Conservation (phyloP, 2,329 filamentous ascomycete species). For the Huntiella bhutanensis region DNA sequence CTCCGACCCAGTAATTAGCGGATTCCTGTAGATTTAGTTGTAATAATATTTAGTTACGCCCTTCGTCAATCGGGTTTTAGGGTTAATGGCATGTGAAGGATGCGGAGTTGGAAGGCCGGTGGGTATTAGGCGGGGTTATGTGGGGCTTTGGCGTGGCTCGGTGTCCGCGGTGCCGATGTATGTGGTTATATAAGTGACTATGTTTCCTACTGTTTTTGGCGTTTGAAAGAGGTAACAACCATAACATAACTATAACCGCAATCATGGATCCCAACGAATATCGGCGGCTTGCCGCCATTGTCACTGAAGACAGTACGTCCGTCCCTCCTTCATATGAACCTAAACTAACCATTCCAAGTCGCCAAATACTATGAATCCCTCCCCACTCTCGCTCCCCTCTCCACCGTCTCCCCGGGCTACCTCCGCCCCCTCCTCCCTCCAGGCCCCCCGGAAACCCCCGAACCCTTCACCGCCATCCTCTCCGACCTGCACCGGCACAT, state of each 20-base stretch:
- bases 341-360: constrained; percentile 31
- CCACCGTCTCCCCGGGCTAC: constrained; percentile 68
- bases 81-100: not conserved
- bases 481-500: constrained; percentile 72
- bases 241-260: not conserved
- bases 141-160: not conserved
- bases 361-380: constrained; percentile 68
- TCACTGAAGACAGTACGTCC: constrained; percentile 56
- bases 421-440: constrained; percentile 59
- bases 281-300: constrained; percentile 53
- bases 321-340: not conserved
- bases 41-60: not conserved
- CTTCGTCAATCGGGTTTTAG: not conserved
- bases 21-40: not conserved
- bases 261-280: constrained; percentile 67
- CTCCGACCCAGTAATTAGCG: constrained; percentile 22
- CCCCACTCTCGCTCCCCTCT: constrained; percentile 49
- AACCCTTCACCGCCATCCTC: constrained; percentile 62
- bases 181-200: not conserved
- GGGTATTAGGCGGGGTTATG: not conserved
- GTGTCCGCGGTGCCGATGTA: not conserved
- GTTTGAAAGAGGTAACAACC: too few relatives aligned
- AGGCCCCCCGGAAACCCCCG: constrained; percentile 44
- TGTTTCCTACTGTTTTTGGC: not conserved
- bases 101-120: not conserved